Conservation (phyloP, 2,329 filamentous ascomycete species). For the Trichoderma semiorbis region DNA sequence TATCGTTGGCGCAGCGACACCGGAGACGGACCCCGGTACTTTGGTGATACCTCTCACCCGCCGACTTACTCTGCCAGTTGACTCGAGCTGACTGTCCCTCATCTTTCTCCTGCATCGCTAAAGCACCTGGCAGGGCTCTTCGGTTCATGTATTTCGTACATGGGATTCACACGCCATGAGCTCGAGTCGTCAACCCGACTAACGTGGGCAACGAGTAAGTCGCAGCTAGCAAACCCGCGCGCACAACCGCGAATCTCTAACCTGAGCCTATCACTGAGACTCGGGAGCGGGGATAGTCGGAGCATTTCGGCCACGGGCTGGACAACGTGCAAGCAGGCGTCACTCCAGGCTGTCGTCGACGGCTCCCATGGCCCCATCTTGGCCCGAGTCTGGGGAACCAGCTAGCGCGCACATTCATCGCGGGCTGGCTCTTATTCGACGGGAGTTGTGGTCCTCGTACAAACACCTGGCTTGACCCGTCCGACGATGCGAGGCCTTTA, state of each 20-base stretch:
- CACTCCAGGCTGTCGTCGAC: constrained; percentile 9
- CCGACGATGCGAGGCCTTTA: background rate
- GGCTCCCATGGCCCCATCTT: constrained; percentile 10
- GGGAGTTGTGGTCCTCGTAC: background rate
- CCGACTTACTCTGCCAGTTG: background rate
- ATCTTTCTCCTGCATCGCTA: constrained; percentile 7
- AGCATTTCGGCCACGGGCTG: constrained; percentile 25
- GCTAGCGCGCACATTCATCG: constrained; percentile 20
- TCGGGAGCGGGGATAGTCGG: constrained; percentile 19
- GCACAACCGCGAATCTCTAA: background rate
- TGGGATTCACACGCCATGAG: background rate
- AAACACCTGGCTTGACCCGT: background rate
- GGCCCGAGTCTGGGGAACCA: constrained; percentile 14
- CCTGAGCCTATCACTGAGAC: background rate
- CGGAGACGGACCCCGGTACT: background rate
- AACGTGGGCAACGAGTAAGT: constrained; percentile 2
- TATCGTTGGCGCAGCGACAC: background rate
- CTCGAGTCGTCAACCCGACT: background rate
- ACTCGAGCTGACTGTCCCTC: constrained; percentile 8
- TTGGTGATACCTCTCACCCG: background rate
- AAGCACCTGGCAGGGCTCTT: background rate
- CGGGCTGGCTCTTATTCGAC: constrained; percentile 19
- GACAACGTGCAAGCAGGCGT: constrained; percentile 24
- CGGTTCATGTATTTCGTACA: constrained; percentile 15
- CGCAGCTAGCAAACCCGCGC: background rate